phyloP scores from a whole-genome alignment of 164 flowering plant species.

The Stephania cephalantha region DNA sequence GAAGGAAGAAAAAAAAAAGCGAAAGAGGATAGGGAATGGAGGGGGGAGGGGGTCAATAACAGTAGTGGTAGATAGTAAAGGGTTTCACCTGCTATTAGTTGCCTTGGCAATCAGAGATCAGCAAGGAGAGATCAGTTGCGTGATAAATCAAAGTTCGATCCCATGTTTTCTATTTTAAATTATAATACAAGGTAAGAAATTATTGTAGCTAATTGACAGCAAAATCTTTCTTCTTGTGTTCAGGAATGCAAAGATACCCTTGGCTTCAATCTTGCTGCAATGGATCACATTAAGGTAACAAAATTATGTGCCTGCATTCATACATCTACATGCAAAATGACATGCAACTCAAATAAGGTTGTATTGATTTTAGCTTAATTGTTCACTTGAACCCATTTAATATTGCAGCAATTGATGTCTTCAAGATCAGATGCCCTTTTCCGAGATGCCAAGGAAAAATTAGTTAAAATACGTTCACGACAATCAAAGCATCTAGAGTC shows the following conservation, averaged over 20 bases:
- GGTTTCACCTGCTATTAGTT: too few relatives aligned
- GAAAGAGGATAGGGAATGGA: too few relatives aligned
- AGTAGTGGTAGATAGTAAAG: too few relatives aligned
- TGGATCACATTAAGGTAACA: constrained; percentile 89
- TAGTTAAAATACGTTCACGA: constrained; percentile 60
- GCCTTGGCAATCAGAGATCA: background rate
- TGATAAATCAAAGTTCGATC: background rate
- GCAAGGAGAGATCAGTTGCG: background rate
- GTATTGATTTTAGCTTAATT: constrained; percentile 1
- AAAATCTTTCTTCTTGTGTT: constrained; percentile 13
- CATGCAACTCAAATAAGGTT: background rate
- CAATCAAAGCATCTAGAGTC: constrained; percentile 51
- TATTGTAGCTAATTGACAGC: background rate
- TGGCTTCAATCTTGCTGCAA: constrained; percentile 94
- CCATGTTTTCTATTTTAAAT: too few relatives aligned
- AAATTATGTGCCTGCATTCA: background rate
- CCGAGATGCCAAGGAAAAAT: constrained; percentile 67
- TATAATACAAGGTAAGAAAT: too few relatives aligned
- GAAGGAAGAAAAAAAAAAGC: too few relatives aligned
- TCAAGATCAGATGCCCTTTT: constrained; percentile 77
- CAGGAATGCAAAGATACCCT: constrained; percentile 89
- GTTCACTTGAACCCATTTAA: background rate
- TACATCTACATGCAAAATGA: background rate
- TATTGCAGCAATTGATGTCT: constrained; percentile 80
- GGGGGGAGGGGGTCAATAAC: too few relatives aligned